phyloP scores from a whole-genome alignment of 2,329 filamentous ascomycete species.

The Xylariaceae sp. region DNA sequence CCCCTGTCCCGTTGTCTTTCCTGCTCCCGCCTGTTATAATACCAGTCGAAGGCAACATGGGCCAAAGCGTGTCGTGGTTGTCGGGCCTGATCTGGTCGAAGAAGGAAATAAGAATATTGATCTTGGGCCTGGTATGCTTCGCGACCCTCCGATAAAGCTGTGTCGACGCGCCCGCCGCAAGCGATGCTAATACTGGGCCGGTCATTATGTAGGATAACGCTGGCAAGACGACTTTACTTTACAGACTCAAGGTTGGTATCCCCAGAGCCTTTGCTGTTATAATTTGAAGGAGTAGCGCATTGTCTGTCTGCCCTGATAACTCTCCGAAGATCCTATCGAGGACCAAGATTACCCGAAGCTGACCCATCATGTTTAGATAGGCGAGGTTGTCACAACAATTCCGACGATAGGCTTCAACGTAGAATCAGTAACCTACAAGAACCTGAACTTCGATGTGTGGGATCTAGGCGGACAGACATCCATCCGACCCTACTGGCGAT shows the following conservation, averaged over 20 bases:
- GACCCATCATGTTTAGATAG: conserved; percentile 59
- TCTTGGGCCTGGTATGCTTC: conserved; percentile 75
- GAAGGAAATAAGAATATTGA: conserved; percentile 97
- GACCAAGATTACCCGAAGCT: conserved; percentile 12
- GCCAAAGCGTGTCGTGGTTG: conserved; percentile 63
- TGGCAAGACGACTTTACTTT: conserved; percentile 94
- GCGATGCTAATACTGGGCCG: conserved; percentile 15
- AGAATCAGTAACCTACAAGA: conserved; percentile 96
- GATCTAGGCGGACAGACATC: conserved; percentile 97
- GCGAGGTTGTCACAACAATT: conserved; percentile 98
- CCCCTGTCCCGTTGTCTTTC: not conserved
- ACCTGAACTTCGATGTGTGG: conserved; percentile 99
- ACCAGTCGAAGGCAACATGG: conserved; percentile 47
- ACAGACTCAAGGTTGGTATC: conserved; percentile 77
- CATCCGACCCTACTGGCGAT: conserved; percentile 97
- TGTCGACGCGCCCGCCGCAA: conserved; percentile 12
- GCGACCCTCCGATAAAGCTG: not conserved
- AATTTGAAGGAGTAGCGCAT: not conserved
- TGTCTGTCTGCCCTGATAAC: not conserved
- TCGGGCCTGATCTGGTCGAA: conserved; percentile 78
- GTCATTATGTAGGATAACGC: conserved; percentile 73
- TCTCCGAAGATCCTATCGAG: not conserved
- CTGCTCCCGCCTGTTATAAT: not conserved
- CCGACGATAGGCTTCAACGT: conserved; percentile 99
- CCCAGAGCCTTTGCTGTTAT: conserved; percentile 1